These are phyloP conservation scores for Diplocarpon mali DNA, from an alignment of 2,329 filamentous ascomycete species.

Conservation along the genomic window DNA sequence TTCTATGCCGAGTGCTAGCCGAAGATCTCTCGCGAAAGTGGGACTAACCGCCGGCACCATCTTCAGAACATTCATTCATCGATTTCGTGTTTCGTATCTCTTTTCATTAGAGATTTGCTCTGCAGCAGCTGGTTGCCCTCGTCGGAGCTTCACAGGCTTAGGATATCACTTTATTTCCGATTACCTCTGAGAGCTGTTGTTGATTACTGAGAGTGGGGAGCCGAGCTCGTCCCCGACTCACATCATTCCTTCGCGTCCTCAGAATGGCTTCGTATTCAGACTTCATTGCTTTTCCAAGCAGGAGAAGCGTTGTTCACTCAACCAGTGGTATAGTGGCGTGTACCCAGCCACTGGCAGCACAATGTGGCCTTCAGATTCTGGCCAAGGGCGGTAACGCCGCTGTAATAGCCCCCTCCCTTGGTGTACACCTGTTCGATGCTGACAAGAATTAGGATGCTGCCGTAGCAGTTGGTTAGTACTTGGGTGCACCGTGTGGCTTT, in stretches of 20 bases:
- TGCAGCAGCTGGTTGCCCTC: too few relatives aligned
- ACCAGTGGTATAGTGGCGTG: constrained; percentile 84
- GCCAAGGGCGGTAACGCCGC: constrained; percentile 84
- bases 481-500: constrained; percentile 10
- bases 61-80: too few relatives aligned
- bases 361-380: constrained; percentile 74
- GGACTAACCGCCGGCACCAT: too few relatives aligned
- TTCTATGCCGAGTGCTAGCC: too few relatives aligned
- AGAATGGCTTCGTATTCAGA: constrained; percentile 1
- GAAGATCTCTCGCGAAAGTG: too few relatives aligned
- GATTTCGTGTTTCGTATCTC: too few relatives aligned
- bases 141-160: too few relatives aligned
- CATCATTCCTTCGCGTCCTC: neutral
- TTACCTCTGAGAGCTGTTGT: too few relatives aligned
- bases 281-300: constrained; percentile 48
- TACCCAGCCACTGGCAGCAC: constrained; percentile 78
- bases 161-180: too few relatives aligned
- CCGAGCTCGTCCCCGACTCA: too few relatives aligned
- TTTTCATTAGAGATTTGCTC: too few relatives aligned
- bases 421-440: neutral
- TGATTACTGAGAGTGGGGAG: too few relatives aligned
- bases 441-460: constrained; percentile 62
- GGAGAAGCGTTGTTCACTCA: constrained; percentile 85
- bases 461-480: constrained; percentile 62
- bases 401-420: neutral